Conservation (phyloP, 805 yeast species). For the Kluyveromyces nonfermentans region DNA sequence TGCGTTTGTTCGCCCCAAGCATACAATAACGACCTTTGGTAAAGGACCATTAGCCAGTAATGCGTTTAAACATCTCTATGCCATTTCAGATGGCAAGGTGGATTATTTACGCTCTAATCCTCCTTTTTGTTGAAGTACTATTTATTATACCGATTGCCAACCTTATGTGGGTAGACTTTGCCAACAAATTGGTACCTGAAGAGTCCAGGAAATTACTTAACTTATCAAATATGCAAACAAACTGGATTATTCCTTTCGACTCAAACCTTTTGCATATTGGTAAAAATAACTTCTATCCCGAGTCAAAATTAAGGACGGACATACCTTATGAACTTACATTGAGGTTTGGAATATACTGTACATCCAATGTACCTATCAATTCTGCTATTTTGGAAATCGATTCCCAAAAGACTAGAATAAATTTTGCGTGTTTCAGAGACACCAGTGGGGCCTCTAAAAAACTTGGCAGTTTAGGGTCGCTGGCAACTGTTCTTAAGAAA, state of each 20-base stretch:
- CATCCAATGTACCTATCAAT: neutral
- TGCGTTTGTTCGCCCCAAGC: no score
- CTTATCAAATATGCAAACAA: neutral
- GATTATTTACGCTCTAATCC: slow-evolving; percentile 13
- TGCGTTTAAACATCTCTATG: slow-evolving; percentile 21
- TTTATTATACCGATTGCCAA: slow-evolving; percentile 22
- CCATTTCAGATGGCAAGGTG: slow-evolving; percentile 26
- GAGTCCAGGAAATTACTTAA: neutral
- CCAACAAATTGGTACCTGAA: slow-evolving; percentile 17
- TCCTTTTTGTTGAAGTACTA: slow-evolving; percentile 16
- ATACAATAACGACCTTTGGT: no score
- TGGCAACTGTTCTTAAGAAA: neutral
- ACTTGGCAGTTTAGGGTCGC: neutral
- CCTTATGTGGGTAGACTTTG: slow-evolving; percentile 23
- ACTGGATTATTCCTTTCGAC: slow-evolving; percentile 1
- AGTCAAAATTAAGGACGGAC: neutral
- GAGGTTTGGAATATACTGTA: slow-evolving; percentile 1
- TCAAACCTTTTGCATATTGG: neutral
- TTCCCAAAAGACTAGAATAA: neutral
- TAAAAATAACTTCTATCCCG: neutral
- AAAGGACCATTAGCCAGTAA: slow-evolving; percentile 5
- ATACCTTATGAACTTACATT: neutral
- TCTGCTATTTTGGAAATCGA: neutral
- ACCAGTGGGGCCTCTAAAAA: neutral
- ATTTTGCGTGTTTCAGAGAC: neutral